phyloP scores from a whole-genome alignment of 1,284 basidiomycete genomes.

The Moniliella sp. region DNA sequence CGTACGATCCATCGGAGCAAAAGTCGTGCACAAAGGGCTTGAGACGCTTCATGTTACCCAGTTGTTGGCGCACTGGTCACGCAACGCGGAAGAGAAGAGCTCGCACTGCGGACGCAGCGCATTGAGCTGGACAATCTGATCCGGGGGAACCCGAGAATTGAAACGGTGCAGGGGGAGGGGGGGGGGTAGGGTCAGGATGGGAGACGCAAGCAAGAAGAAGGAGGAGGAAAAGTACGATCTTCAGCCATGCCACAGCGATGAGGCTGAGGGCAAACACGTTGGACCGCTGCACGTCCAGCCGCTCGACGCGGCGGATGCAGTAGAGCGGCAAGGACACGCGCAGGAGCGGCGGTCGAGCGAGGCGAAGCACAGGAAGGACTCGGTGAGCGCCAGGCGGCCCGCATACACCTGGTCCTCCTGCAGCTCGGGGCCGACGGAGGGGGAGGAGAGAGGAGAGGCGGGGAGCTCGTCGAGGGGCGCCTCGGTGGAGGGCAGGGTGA shows the following conservation, averaged over 20 bases:
- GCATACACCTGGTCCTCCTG: constrained; percentile 27
- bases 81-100: constrained; percentile 67
- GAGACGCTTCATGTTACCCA: constrained; percentile 57
- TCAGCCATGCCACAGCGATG: constrained; percentile 82
- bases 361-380: constrained; percentile 72
- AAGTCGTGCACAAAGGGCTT: constrained; percentile 76
- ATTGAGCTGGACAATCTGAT: constrained; percentile 75
- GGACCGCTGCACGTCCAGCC: constrained; percentile 42
- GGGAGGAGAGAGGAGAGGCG: constrained; percentile 20
- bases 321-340: constrained; percentile 73
- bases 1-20: constrained; percentile 75
- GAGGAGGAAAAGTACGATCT: constrained; percentile 42
- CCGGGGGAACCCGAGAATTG: too few relatives aligned
- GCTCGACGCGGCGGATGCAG: constrained; percentile 80
- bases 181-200: too few relatives aligned
- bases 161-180: too few relatives aligned
- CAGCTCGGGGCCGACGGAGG: constrained; percentile 6
- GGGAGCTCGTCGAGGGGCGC: constrained; percentile 22
- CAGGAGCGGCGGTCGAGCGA: constrained; percentile 66
- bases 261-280: constrained; percentile 85
- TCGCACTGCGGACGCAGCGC: constrained; percentile 86
- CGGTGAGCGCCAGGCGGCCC: constrained; percentile 67
- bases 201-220: not conserved
- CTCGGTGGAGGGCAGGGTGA: constrained; percentile 18
- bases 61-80: constrained; percentile 69